A percentile compares a stretch with the other conserved stretches of the same genome.
phyloP scores from a whole-genome alignment of 768 basidiomycete species.

The Boletus sp. region DNA sequence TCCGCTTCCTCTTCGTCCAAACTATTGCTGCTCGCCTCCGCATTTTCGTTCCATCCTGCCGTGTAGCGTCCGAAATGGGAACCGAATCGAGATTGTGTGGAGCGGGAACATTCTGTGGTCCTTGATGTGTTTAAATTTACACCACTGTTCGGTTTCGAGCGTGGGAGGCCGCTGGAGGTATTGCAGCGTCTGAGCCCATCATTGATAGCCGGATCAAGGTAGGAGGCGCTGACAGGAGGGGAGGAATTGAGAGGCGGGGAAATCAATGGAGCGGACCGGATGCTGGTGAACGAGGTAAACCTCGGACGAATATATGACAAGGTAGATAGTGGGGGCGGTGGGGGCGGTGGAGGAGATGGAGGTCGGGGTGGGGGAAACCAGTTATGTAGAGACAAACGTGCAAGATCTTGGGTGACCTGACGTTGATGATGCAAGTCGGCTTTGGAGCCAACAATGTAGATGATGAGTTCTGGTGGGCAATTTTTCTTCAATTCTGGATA shows the following conservation, averaged over 20 bases:
- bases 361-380: slow-evolving; percentile 86
- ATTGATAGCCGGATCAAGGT: slow-evolving; percentile 58
- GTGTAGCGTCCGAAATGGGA: slow-evolving; percentile 52
- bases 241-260: slow-evolving; percentile 44
- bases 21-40: slow-evolving; percentile 65
- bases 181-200: slow-evolving; percentile 55
- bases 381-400: slow-evolving; percentile 76
- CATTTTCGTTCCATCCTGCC: slow-evolving; percentile 55
- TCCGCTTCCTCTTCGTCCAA: slow-evolving; percentile 60
- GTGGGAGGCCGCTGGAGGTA: slow-evolving; percentile 45
- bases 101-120: slow-evolving; percentile 42
- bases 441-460: slow-evolving; percentile 95
- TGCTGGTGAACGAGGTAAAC: slow-evolving; percentile 43
- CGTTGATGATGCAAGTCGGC: slow-evolving; percentile 72
- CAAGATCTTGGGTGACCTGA: slow-evolving; percentile 78
- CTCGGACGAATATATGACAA: slow-evolving; percentile 37
- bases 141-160: slow-evolving; percentile 47
- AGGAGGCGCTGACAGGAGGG: slow-evolving; percentile 58
- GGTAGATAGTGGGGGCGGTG: slow-evolving; percentile 45
- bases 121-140: slow-evolving; percentile 33
- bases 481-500: slow-evolving; percentile 83
- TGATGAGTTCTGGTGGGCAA: slow-evolving; percentile 82
- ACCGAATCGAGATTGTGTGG: slow-evolving; percentile 51
- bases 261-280: slow-evolving; percentile 59
- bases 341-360: slow-evolving; percentile 63